Evolutionary conservation across 331 rosid genomes (phyloP).

Genomic region (Quercus phellos): DNA sequence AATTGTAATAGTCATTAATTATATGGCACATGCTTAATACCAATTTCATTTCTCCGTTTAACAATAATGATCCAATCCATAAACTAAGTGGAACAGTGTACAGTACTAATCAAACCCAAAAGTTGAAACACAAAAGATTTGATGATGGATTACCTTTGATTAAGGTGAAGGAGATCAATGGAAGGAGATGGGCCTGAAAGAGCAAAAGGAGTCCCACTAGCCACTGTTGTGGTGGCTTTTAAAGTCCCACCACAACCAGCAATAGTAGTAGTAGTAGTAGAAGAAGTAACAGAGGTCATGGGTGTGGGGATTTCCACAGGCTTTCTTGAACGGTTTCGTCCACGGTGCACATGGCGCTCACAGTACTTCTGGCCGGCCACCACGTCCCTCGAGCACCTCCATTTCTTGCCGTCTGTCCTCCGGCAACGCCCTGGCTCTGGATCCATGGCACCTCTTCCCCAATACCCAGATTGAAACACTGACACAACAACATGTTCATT

Average conservation of each 20-base stretch:
- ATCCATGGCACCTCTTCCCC: conserved; percentile 93
- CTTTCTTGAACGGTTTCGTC: conserved; percentile 99
- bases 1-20: not conserved
- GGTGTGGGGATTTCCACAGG: conserved; percentile 96
- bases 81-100: not conserved
- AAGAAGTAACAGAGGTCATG: not conserved
- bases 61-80: not conserved
- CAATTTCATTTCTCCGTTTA: no score
- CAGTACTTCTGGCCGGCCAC: conserved; percentile 97
- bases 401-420: conserved; percentile 93
- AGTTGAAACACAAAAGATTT: not conserved
- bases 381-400: conserved; percentile 98
- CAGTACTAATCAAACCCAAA: not conserved
- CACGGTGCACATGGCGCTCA: conserved; percentile 94
- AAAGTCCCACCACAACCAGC: conserved; percentile 19
- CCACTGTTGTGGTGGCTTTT: conserved; percentile 17
- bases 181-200: conserved; percentile 36
- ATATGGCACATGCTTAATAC: not conserved
- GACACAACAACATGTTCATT: not conserved
- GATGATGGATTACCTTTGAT: conserved; percentile 41
- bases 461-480: conserved; percentile 83
- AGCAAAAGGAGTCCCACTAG: conserved; percentile 46
- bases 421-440: conserved; percentile 97
- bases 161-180: conserved; percentile 49
- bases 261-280: not conserved